Evolutionary conservation across 371 early-diverging fungal species (phyloP).

Genomic region (Rhizopus microsporus): DNA sequence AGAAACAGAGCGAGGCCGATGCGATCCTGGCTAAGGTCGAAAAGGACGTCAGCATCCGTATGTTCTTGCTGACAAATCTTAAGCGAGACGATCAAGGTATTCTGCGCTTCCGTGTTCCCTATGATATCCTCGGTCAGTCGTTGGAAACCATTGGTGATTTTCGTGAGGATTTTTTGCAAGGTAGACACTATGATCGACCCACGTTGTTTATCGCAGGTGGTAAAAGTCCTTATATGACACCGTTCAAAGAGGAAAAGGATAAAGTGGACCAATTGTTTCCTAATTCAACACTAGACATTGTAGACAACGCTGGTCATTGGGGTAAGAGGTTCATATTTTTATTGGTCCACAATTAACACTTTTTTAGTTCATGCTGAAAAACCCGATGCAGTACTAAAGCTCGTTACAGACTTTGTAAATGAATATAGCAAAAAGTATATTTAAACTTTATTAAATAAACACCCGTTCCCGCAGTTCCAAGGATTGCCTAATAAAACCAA

Average conservation of each 20-base stretch:
- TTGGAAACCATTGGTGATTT: constrained; percentile 64
- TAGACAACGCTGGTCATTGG: constrained; percentile 86
- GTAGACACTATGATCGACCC: constrained; percentile 48
- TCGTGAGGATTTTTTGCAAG: background rate
- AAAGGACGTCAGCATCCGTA: constrained; percentile 67
- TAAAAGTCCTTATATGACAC: constrained; percentile 65
- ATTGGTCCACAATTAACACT: too few relatives aligned
- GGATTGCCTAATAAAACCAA: too few relatives aligned
- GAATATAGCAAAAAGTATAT: too few relatives aligned
- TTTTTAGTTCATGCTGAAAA: too few relatives aligned
- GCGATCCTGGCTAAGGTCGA: constrained; percentile 59
- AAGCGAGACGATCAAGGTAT: constrained; percentile 51
- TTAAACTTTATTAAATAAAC: too few relatives aligned
- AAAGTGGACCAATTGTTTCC: constrained; percentile 68
- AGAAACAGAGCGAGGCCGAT: constrained; percentile 75
- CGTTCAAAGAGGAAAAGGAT: constrained; percentile 35
- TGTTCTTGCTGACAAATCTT: constrained; percentile 90
- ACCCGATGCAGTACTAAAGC: too few relatives aligned
- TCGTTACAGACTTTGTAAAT: too few relatives aligned
- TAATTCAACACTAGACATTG: constrained; percentile 53
- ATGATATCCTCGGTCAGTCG: constrained; percentile 60
- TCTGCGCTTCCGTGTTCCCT: constrained; percentile 73
- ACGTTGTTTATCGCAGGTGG: constrained; percentile 84
- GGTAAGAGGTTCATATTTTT: constrained; percentile 47
- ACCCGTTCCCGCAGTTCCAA: too few relatives aligned